A percentile compares a stretch with the other conserved stretches of the same genome.
Conservation (phyloP, 768 basidiomycete species). For the Candolleomyces eurysporus region DNA sequence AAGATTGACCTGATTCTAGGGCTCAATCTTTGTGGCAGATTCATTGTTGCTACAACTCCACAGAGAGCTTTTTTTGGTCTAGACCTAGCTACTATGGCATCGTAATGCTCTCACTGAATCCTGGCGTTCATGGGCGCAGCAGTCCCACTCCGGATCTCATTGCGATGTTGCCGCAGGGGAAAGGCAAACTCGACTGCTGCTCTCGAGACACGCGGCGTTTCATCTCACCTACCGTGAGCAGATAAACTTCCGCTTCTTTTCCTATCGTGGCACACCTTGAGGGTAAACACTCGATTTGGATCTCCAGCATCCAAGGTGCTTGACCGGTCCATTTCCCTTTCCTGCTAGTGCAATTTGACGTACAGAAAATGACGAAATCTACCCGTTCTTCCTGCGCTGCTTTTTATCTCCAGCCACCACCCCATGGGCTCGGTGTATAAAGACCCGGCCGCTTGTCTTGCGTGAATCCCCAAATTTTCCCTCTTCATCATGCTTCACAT, state of each 20-base stretch:
- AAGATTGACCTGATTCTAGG: no score
- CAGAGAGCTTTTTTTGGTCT: no score
- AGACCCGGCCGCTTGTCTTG: neutral
- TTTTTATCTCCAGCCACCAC: neutral
- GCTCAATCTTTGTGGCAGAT: no score
- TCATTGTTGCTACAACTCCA: no score
- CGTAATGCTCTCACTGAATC: no score
- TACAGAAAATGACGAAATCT: slow-evolving; percentile 1
- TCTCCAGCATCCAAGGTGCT: neutral
- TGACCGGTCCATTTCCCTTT: neutral
- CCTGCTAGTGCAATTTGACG: neutral
- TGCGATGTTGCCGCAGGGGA: slow-evolving; percentile 5
- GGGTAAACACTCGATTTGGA: slow-evolving; percentile 4
- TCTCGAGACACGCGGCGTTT: slow-evolving; percentile 2
- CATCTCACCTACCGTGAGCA: neutral
- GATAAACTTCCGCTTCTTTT: slow-evolving; percentile 1
- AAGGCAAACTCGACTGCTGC: neutral
- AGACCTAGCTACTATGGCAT: no score
- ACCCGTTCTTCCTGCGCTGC: neutral
- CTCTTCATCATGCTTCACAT: slow-evolving; percentile 3
- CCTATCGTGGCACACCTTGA: slow-evolving; percentile 5
- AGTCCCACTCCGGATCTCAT: neutral
- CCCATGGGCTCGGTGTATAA: neutral
- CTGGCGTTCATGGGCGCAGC: neutral
- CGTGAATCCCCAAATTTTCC: neutral